Percentiles rank a stretch among this genome's conserved stretches.
These are phyloP conservation scores for Funneliformis mosseae DNA, from an alignment of 192 early-diverging fungal genomes.

Conservation along the genomic window DNA sequence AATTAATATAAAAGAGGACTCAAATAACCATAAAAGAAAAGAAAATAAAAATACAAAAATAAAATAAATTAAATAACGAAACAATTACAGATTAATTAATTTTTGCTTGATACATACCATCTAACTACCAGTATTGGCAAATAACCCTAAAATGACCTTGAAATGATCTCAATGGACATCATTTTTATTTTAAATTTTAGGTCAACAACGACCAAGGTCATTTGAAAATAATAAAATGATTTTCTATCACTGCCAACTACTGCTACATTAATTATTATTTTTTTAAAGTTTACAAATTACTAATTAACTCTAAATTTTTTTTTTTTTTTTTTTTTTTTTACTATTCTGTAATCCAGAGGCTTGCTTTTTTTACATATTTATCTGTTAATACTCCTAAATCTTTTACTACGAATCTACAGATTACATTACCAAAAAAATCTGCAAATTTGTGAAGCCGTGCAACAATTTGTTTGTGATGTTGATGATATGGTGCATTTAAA, in stretches of 20 bases:
- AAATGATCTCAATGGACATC: too few relatives aligned
- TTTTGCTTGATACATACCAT: not conserved
- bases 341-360: constrained; percentile 46
- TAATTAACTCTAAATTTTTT: not conserved
- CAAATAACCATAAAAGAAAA: not conserved
- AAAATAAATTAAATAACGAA: not conserved
- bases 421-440: constrained; percentile 46
- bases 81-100: not conserved
- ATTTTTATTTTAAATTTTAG: too few relatives aligned
- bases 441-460: constrained; percentile 41
- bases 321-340: not conserved
- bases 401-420: constrained; percentile 49
- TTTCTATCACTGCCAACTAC: not conserved
- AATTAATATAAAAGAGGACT: not conserved
- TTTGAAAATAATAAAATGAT: too few relatives aligned
- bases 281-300: too few relatives aligned
- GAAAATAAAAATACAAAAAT: not conserved
- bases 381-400: constrained; percentile 49
- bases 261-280: not conserved
- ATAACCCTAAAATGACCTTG: too few relatives aligned
- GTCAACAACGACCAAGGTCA: too few relatives aligned
- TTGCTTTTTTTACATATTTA: constrained; percentile 48
- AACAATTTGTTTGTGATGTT: constrained; percentile 43
- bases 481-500: constrained; percentile 39
- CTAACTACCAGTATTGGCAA: not conserved